These are phyloP conservation scores for Barnettozyma californica DNA, from an alignment of 805 yeast genomes.

Conservation along the genomic window DNA sequence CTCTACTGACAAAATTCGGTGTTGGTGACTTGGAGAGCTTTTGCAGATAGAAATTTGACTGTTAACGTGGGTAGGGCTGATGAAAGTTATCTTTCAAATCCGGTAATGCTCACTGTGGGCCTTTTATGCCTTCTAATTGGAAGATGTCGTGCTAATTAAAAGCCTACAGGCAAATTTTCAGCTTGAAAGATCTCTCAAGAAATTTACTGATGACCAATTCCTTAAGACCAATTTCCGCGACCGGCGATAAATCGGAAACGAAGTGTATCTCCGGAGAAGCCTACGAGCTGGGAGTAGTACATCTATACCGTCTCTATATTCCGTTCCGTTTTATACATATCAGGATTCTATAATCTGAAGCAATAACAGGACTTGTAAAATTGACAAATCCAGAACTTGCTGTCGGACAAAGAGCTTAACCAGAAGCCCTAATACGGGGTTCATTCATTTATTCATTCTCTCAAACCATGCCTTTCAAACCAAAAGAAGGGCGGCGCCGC, in stretches of 20 bases:
- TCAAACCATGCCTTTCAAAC: too few relatives aligned
- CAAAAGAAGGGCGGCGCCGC: constrained; percentile 6
- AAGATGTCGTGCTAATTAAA: not conserved
- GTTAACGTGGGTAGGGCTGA: not conserved
- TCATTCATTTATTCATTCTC: not conserved
- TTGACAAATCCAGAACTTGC: not conserved
- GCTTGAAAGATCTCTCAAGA: not conserved
- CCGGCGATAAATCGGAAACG: not conserved
- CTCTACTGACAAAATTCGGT: not conserved
- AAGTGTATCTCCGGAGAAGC: not conserved
- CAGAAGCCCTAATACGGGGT: not conserved
- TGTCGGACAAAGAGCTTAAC: not conserved
- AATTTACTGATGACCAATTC: not conserved
- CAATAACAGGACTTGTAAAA: too few relatives aligned
- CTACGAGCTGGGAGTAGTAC: not conserved
- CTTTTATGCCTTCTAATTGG: not conserved
- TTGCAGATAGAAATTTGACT: not conserved
- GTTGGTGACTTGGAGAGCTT: not conserved
- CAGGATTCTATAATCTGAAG: too few relatives aligned
- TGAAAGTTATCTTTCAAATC: not conserved
- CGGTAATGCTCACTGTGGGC: not conserved
- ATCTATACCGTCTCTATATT: too few relatives aligned
- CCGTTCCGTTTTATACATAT: too few relatives aligned
- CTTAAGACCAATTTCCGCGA: not conserved
- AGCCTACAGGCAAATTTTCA: not conserved